Base-by-base conservation (phyloP, 139 green algal species). In the Eudorina sp. region DNA sequence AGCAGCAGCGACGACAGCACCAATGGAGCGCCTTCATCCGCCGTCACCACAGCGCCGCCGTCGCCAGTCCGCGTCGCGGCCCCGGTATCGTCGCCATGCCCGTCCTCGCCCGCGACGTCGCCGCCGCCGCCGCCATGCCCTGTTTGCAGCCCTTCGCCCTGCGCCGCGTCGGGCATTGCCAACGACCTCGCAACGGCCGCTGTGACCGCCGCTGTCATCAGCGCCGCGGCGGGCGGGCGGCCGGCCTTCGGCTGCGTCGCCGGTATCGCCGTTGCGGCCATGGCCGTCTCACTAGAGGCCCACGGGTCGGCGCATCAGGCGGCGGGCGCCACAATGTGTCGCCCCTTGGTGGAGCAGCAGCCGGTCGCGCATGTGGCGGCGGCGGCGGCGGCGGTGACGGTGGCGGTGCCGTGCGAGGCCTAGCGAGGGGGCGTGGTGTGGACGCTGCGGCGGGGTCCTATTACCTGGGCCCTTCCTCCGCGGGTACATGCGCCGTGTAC, bases 181-280 rank as follows among this genome's bases (percentile, higher is more conserved):
- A 55, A 73, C 18, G 60, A 86, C 7, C 60, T 86, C 3, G 60
- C 60, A 27, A 70, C n/a, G 0, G 60, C 80, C 0, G 80, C 60
- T 5, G 60, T 86, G 1, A 18, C 40, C 0, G 43, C 43, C 1
- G 60, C 60, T 13, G 80, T n/a, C 13, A 29, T 86, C 27, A 19
- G 53, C 29, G 60, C 60, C 73, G 43, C 73, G 2, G 29, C 27
- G 0, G 27, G 11, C 40, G 38, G 31, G 19, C 58, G 60, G 3
- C 60, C 80, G 0, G 45, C 60, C 5, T 76, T 86, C 43, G 58
- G 80, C n/a, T 76, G 23, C 60, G 80, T 86, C 18, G 80, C 80
- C 4, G 80, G 80, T 19, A 18, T 86, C 14, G 80, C 80, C 1
- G 80, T 86, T 2, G 80, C 80, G 14, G 60, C 31, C 14, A 43